Base-by-base conservation (phyloP, 495 filamentous ascomycete genomes). In the Melanomma pulvis-pyrius region DNA sequence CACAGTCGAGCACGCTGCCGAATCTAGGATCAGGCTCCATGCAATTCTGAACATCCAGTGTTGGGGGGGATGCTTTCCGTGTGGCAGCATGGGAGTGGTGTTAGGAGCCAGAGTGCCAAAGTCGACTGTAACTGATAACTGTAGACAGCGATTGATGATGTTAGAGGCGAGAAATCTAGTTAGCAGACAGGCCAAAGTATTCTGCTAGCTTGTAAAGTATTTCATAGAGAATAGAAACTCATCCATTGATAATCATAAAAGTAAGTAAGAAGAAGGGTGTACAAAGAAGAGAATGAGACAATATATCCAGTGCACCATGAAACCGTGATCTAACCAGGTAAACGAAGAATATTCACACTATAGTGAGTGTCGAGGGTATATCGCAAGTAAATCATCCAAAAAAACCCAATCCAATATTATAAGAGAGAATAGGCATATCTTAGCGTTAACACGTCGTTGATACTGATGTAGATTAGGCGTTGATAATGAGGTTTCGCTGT, bases 401-500 rank as follows among this genome's bases (percentile, higher is more conserved):
- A 53, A 15, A 29, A 53, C 15, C 17, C 46, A 19, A 19, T 36
- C 32, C 32, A 13, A 36, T 36, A 36, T 6, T 36, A 13, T 36
- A 13, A 49, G n/a, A 41, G 26, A 62, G 6, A 54, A 13, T 9
- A 15, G 59, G 12, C 29, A 32, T 44, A 21, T 21, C 30, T 13
- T 34, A 32, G 48, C 13, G 12, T 19, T 28, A 39, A 44, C 30
- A 62, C 17, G 39, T 57, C 29, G 29, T 44, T 9, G 59, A 39
- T 9, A 34, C 8, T 15, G 30, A 15, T 21, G 32, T 9, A 25
- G 30, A n/a, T 56, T 47, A 69, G 2, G 67, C 67, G 29, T 65
- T 72, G 24, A 66, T 69, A 50, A 72, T 61, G 24, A 69, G 52
- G 29, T 72, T 72, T 22, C 66, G 52, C 28, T 64, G 65, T 17